Conservation (phyloP, 768 basidiomycete species). For the Strobilomyces confusus region DNA sequence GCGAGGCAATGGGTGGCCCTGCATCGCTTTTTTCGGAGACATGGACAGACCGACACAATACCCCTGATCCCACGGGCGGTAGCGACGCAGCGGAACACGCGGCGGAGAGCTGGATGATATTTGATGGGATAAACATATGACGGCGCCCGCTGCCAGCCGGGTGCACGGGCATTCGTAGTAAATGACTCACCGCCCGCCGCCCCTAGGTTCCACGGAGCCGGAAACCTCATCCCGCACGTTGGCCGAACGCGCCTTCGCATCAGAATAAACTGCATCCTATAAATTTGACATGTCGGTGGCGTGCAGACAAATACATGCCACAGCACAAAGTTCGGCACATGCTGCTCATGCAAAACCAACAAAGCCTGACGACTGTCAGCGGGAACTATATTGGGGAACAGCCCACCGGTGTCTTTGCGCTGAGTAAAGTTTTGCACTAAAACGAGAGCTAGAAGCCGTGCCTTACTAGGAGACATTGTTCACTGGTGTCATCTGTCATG, state of each 20-base stretch:
- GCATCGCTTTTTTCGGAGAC: conserved; percentile 34
- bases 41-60: conserved; percentile 61
- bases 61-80: conserved; percentile 43
- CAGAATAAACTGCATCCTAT: conserved; percentile 58
- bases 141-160: conserved; percentile 17
- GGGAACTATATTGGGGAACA: conserved; percentile 42
- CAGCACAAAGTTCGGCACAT: conserved; percentile 36
- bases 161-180: background rate
- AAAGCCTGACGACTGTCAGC: conserved; percentile 29
- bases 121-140: conserved; percentile 58
- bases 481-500: background rate
- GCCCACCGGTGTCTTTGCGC: conserved; percentile 33
- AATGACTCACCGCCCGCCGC: conserved; percentile 14
- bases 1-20: conserved; percentile 43
- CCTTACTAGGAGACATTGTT: background rate
- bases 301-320: conserved; percentile 42
- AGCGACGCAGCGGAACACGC: conserved; percentile 42
- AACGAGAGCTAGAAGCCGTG: conserved; percentile 33
- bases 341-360: conserved; percentile 40
- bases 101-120: conserved; percentile 70
- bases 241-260: conserved; percentile 46
- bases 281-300: conserved; percentile 48
- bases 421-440: conserved; percentile 30
- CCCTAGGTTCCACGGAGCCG: conserved; percentile 48
- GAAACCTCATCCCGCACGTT: conserved; percentile 44